Conservation (phyloP, 129 eudicot species). For the Cynara cardunculus region DNA sequence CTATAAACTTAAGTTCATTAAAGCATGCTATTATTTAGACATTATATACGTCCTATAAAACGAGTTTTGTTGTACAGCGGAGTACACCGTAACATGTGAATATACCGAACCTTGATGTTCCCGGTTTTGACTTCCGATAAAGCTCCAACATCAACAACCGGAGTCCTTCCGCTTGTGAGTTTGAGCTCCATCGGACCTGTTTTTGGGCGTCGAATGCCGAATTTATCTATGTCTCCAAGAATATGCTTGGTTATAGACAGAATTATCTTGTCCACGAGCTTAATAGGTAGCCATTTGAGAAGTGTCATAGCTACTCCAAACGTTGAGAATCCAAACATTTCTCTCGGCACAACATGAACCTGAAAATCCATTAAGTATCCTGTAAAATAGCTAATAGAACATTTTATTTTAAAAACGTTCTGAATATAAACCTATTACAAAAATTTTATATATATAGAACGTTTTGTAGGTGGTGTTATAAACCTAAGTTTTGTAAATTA, state of each 20-base stretch:
- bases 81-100: not conserved
- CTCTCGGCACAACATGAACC: conserved; percentile 60
- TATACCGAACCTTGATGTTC: conserved; percentile 38
- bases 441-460: too few species aligned
- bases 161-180: conserved; percentile 42
- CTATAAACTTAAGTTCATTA: too few species aligned
- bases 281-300: conserved; percentile 48
- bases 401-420: too few species aligned
- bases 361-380: conserved; percentile 12
- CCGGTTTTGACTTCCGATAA: conserved; percentile 38
- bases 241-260: conserved; percentile 28
- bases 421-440: too few species aligned
- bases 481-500: too few species aligned
- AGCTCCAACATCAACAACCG: conserved; percentile 49
- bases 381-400: too few species aligned
- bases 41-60: too few species aligned
- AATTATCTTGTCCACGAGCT: conserved; percentile 47
- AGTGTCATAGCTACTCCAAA: conserved; percentile 49
- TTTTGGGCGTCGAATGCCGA: conserved; percentile 49
- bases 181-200: conserved; percentile 55
- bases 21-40: too few species aligned
- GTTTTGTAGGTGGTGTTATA: too few species aligned
- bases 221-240: conserved; percentile 31
- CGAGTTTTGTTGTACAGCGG: too few species aligned
- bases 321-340: conserved; percentile 55